Percentiles rank a stretch among this genome's conserved stretches.
phyloP scores from a whole-genome alignment of 257 asterid genomes.

The Echites panduratus region DNA sequence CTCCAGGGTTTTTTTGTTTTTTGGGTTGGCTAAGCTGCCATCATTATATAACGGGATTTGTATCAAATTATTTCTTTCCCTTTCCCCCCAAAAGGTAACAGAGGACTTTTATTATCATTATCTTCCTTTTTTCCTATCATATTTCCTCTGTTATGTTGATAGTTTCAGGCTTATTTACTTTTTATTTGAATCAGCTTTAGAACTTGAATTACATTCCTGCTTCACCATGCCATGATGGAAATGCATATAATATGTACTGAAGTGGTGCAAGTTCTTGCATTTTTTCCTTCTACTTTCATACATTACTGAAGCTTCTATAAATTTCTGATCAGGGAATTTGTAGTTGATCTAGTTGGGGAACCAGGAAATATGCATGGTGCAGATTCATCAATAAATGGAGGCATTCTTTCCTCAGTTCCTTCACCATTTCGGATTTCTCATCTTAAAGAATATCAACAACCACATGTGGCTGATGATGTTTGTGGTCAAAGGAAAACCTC shows the following conservation, averaged over 20 bases:
- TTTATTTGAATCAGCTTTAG: background rate
- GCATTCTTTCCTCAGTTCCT: conserved; percentile 56
- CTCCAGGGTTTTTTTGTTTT: background rate
- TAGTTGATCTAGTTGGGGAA: conserved; percentile 87
- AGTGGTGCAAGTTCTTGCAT: background rate
- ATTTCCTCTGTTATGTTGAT: background rate
- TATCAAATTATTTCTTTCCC: background rate
- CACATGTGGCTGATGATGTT: conserved; percentile 30
- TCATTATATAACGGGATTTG: background rate
- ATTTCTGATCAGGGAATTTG: conserved; percentile 65
- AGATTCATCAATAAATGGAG: conserved; percentile 76
- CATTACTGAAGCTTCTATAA: background rate
- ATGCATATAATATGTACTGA: background rate
- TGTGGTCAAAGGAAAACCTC: conserved; percentile 38
- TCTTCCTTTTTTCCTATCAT: background rate
- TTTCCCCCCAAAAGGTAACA: background rate
- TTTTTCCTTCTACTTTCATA: background rate
- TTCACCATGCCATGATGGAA: background rate
- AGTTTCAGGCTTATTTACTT: too few species aligned
- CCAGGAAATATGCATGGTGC: conserved; percentile 82
- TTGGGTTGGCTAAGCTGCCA: background rate
- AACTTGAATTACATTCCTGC: background rate
- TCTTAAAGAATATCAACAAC: conserved; percentile 57
- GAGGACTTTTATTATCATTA: background rate
- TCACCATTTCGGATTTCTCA: conserved; percentile 82